phyloP scores from a whole-genome alignment of 139 green algal species.

The Astrephomene gubernaculifera region DNA sequence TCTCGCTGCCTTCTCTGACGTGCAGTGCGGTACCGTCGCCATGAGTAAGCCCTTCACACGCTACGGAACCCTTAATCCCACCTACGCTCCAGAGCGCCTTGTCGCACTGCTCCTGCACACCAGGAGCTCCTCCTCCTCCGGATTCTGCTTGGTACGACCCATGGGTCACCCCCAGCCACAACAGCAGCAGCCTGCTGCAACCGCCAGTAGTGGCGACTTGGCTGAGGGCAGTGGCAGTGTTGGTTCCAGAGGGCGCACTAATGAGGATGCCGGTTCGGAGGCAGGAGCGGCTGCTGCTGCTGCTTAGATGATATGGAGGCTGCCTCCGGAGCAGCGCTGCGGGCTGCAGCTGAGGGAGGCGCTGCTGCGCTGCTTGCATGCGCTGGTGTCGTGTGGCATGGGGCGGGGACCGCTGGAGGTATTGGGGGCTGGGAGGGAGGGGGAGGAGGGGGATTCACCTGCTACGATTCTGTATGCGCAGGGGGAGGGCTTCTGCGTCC shows the following conservation, averaged over 20 bases:
- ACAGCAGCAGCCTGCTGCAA: not conserved
- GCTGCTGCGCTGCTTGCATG: slow-evolving; percentile 22
- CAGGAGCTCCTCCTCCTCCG: too few relatives aligned
- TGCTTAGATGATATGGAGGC: not conserved
- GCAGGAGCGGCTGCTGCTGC: too few relatives aligned
- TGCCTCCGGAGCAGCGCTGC: not conserved
- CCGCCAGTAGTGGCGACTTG: not conserved
- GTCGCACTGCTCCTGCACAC: not conserved
- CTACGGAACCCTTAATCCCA: too few relatives aligned
- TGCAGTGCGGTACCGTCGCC: not conserved
- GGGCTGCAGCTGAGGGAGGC: slow-evolving; percentile 10
- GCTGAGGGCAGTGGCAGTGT: not conserved
- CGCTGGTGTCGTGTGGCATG: not conserved
- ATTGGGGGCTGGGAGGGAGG: too few relatives aligned
- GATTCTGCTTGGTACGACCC: too few relatives aligned
- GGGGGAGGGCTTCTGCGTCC: too few relatives aligned
- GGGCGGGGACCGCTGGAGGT: too few relatives aligned
- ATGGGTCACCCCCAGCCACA: not conserved
- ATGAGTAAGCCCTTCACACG: not conserved
- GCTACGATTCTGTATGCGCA: too few relatives aligned
- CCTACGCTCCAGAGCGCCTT: too few relatives aligned
- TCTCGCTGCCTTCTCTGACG: not conserved
- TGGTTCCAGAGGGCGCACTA: too few relatives aligned
- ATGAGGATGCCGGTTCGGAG: too few relatives aligned
- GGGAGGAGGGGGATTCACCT: too few relatives aligned